Percentiles rank a stretch among this genome's conserved stretches.
Conservation (phyloP, 169 alveolate genomes). For the Besnoitia besnoiti region DNA sequence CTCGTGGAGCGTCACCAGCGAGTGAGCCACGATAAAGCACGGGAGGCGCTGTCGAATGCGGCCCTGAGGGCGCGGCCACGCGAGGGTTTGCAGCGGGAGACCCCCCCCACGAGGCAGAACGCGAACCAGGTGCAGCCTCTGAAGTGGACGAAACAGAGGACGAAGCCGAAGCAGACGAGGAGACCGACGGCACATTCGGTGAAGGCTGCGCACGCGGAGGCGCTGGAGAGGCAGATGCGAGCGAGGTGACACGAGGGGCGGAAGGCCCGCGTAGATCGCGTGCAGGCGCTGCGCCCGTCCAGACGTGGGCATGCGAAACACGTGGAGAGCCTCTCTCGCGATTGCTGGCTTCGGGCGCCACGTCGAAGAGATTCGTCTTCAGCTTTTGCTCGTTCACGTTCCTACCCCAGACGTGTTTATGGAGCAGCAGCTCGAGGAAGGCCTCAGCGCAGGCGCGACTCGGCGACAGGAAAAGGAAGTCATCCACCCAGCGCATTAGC, state of each 20-base stretch:
- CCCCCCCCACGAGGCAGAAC: no score
- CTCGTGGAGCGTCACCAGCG: no score
- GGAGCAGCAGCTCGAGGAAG: conserved; percentile 42
- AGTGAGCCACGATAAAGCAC: no score
- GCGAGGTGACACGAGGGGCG: background rate
- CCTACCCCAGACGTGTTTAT: conserved; percentile 39
- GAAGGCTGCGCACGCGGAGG: background rate
- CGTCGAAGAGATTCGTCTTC: background rate
- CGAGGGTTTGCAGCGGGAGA: no score
- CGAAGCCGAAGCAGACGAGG: background rate
- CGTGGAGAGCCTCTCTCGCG: no score
- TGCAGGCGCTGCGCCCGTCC: background rate
- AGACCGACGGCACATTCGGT: background rate
- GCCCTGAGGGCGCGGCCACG: no score
- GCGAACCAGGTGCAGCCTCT: no score
- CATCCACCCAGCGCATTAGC: conserved; percentile 62
- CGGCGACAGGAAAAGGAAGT: conserved; percentile 46
- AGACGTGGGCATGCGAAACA: background rate
- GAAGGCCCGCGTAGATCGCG: background rate
- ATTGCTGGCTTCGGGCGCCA: background rate
- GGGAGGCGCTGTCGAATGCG: no score
- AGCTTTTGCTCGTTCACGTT: conserved; percentile 42
- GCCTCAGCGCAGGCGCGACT: background rate
- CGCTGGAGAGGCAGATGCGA: background rate
- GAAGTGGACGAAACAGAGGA: no score